Conservation (phyloP, 352 stramenopile genomes). For the Phytophthora cactorum region DNA sequence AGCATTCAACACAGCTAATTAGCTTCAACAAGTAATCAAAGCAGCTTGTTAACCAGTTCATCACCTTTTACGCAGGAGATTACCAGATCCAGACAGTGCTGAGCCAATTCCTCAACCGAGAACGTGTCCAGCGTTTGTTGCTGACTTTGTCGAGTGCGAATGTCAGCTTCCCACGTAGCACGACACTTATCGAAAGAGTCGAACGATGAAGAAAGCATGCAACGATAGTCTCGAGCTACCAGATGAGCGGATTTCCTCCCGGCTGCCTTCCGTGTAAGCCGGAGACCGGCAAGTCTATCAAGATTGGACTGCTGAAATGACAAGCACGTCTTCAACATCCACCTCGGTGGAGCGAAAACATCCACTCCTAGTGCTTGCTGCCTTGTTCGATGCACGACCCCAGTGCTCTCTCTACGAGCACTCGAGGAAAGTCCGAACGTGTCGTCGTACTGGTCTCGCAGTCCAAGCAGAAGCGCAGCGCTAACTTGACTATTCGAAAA, state of each 20-base stretch:
- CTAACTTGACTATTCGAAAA: constrained; percentile 55
- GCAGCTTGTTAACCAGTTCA: not conserved
- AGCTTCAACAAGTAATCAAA: constrained; percentile 5
- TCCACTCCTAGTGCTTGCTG: not conserved
- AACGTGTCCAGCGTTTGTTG: constrained; percentile 35
- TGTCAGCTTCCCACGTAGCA: constrained; percentile 48
- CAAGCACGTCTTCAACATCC: constrained; percentile 63
- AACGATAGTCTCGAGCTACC: constrained; percentile 55
- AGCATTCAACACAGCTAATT: not conserved
- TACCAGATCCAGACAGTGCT: constrained; percentile 60
- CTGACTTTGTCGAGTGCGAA: constrained; percentile 35
- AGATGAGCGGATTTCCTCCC: constrained; percentile 56
- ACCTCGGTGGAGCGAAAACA: constrained; percentile 50
- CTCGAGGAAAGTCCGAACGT: constrained; percentile 61
- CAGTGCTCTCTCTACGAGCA: constrained; percentile 31
- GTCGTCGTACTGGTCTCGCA: constrained; percentile 67
- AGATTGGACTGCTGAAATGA: constrained; percentile 65
- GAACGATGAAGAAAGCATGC: constrained; percentile 38
- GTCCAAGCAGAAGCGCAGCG: constrained; percentile 53
- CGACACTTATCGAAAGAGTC: constrained; percentile 57
- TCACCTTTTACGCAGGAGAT: constrained; percentile 66
- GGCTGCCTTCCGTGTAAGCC: constrained; percentile 39
- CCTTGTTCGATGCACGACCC: not conserved
- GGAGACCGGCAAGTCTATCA: constrained; percentile 47
- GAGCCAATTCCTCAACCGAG: constrained; percentile 48